phyloP scores from a whole-genome alignment of 164 flowering plant species.

The Pachysandra terminalis region DNA sequence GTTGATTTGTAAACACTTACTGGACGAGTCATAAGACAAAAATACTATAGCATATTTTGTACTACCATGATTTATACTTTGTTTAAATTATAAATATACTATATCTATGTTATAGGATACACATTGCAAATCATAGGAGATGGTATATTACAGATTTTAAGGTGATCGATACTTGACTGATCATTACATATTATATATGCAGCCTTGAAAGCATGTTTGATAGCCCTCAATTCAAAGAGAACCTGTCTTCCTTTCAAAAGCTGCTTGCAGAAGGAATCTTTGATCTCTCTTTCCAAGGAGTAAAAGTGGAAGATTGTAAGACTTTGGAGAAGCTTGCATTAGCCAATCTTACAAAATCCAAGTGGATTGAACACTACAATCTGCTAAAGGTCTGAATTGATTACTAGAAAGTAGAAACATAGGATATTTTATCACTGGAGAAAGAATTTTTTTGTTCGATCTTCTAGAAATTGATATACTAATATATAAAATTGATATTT shows the following conservation, averaged over 20 bases:
- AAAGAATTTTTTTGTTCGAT: background rate
- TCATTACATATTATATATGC: conserved; percentile 19
- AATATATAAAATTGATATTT: background rate
- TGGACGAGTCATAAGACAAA: too few relatives aligned
- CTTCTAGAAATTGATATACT: background rate
- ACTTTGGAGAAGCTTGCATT: conserved; percentile 60
- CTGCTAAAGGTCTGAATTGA: conserved; percentile 55
- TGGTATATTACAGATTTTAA: background rate
- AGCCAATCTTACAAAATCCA: conserved; percentile 46
- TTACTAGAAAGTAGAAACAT: background rate
- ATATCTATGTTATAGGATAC: background rate
- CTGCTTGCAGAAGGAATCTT: conserved; percentile 76
- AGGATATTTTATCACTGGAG: background rate
- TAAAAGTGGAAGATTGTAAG: conserved; percentile 51
- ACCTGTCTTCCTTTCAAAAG: conserved; percentile 59
- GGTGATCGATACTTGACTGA: background rate
- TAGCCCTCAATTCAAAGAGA: conserved; percentile 63
- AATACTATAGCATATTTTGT: too few relatives aligned
- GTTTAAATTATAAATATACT: too few relatives aligned
- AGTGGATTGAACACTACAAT: conserved; percentile 72
- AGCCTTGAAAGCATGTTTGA: conserved; percentile 79
- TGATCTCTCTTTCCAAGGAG: conserved; percentile 49
- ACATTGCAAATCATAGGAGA: background rate
- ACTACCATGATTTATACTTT: too few relatives aligned
- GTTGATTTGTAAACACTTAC: too few relatives aligned